These are phyloP conservation scores for Paecilomyces sp. DNA, from an alignment of 2,329 filamentous ascomycete genomes.

Conservation along the genomic window DNA sequence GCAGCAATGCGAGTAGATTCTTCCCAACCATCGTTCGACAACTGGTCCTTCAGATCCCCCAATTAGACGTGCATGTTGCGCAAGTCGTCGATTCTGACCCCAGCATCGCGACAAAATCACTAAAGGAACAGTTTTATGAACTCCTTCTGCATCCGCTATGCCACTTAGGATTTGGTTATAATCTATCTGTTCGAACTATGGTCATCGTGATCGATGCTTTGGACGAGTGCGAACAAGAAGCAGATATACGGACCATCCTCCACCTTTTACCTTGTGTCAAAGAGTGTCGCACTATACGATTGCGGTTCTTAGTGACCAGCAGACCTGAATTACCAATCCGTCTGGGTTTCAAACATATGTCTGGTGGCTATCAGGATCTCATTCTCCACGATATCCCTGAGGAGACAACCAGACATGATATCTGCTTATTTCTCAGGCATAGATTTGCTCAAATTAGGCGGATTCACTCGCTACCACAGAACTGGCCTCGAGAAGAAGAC, in stretches of 20 bases:
- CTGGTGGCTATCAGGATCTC: slow-evolving; percentile 11
- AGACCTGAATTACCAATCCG: slow-evolving; percentile 17
- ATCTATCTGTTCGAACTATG: not conserved
- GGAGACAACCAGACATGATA: slow-evolving; percentile 16
- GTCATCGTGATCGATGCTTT: slow-evolving; percentile 22
- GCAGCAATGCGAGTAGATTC: slow-evolving; percentile 27
- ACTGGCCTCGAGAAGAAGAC: slow-evolving; percentile 16
- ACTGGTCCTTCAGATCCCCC: slow-evolving; percentile 23
- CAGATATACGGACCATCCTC: slow-evolving; percentile 14
- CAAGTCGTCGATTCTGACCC: slow-evolving; percentile 15
- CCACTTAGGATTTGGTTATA: slow-evolving; percentile 1
- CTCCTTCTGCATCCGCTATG: slow-evolving; percentile 15
- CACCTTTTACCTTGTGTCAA: slow-evolving; percentile 10
- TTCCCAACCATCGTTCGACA: slow-evolving; percentile 29
- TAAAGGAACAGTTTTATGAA: slow-evolving; percentile 20
- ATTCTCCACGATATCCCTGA: slow-evolving; percentile 17
- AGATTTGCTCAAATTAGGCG: slow-evolving; percentile 10
- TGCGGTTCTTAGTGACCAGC: slow-evolving; percentile 23
- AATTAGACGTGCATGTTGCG: slow-evolving; percentile 12
- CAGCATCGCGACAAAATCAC: slow-evolving; percentile 15
- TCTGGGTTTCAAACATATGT: slow-evolving; percentile 11
- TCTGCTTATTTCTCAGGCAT: slow-evolving; percentile 14
- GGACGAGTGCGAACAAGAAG: slow-evolving; percentile 20
- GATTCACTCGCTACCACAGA: slow-evolving; percentile 4
- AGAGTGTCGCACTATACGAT: slow-evolving; percentile 4